These are phyloP conservation scores for Apophysomyces variabilis DNA, from an alignment of 371 early-diverging fungal genomes.

Conservation along the genomic window DNA sequence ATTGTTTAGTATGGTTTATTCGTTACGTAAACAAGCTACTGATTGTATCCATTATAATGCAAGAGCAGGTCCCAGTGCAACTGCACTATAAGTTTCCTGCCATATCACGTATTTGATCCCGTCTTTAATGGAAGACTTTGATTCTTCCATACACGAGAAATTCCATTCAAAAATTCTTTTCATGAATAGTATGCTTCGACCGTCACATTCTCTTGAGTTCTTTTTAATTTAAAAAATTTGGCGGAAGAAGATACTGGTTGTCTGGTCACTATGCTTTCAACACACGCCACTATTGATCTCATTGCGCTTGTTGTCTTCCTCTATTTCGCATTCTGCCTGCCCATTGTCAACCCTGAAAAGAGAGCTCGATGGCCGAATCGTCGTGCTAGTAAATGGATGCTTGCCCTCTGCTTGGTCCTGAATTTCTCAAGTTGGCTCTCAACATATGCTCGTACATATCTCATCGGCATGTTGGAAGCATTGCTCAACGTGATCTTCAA, in stretches of 20 bases:
- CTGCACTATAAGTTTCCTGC: too few species aligned
- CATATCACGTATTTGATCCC: too few species aligned
- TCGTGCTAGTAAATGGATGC: neutral
- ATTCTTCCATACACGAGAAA: too few species aligned
- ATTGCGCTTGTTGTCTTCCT: neutral
- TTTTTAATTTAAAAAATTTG: neutral
- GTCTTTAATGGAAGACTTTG: too few species aligned
- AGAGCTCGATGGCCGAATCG: slow-evolving; percentile 1
- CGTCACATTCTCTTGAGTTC: slow-evolving; percentile 4
- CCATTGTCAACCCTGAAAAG: neutral
- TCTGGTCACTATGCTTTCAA: neutral
- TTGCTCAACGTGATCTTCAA: slow-evolving; percentile 31
- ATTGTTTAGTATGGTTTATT: too few species aligned
- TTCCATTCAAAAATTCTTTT: too few species aligned
- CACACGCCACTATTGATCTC: neutral
- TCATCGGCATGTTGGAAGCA: slow-evolving; percentile 40
- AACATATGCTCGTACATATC: slow-evolving; percentile 29
- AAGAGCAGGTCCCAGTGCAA: too few species aligned
- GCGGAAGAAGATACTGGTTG: neutral
- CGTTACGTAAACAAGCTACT: too few species aligned
- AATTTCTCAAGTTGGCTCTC: slow-evolving; percentile 4
- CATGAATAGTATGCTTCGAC: neutral
- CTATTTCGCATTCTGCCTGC: neutral
- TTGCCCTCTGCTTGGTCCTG: neutral
- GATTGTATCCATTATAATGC: too few species aligned